Conservation (phyloP, 2,329 filamentous ascomycete species). For the Fusarium proliferatum region DNA sequence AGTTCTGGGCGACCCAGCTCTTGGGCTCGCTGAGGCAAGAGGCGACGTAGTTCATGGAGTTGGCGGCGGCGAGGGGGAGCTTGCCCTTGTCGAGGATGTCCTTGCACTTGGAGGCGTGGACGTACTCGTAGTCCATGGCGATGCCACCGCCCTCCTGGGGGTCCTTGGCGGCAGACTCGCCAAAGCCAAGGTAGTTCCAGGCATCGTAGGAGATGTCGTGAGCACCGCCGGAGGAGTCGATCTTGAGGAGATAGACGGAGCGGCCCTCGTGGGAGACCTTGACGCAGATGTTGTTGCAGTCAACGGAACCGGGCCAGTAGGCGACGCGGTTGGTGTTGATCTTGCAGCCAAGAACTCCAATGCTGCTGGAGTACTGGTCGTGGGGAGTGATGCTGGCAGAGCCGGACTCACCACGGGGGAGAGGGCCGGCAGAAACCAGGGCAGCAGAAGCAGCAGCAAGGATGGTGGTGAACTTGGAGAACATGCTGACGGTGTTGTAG, state of each 20-base stretch:
- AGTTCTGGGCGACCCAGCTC: slow-evolving; percentile 65
- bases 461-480: slow-evolving; percentile 47
- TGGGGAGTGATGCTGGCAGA: slow-evolving; percentile 62
- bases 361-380: slow-evolving; percentile 65
- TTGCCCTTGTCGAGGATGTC: slow-evolving; percentile 61
- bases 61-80: slow-evolving; percentile 65
- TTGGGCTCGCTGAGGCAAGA: slow-evolving; percentile 57
- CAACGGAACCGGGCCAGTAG: slow-evolving; percentile 66
- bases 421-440: slow-evolving; percentile 45
- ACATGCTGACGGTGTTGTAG: slow-evolving; percentile 41
- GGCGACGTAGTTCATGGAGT: slow-evolving; percentile 66
- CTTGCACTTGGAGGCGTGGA: slow-evolving; percentile 60
- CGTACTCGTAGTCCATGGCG: slow-evolving; percentile 62
- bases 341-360: slow-evolving; percentile 70
- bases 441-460: slow-evolving; percentile 46
- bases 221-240: slow-evolving; percentile 67
- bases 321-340: slow-evolving; percentile 70
- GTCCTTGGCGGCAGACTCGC: slow-evolving; percentile 57
- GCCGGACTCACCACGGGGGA: slow-evolving; percentile 43
- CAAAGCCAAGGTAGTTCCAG: slow-evolving; percentile 68
- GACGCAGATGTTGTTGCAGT: slow-evolving; percentile 68
- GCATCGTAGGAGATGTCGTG: slow-evolving; percentile 71
- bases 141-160: slow-evolving; percentile 63
- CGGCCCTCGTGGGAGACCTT: slow-evolving; percentile 62
- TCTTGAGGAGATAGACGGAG: slow-evolving; percentile 66